Conservation (phyloP, 306 rosid species). For the Prunus armeniaca region DNA sequence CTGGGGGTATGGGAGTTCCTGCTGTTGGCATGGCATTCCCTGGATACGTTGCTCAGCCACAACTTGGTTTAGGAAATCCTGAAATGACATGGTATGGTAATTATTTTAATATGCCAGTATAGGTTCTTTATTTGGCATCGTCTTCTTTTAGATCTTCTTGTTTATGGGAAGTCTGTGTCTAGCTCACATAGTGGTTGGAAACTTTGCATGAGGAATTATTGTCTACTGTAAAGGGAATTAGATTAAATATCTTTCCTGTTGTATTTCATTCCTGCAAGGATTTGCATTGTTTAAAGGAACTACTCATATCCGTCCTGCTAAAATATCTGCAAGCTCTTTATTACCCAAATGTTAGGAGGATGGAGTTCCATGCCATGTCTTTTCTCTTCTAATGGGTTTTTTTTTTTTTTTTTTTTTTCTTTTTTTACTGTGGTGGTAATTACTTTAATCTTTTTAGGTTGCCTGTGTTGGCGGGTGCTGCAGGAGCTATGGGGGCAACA, state of each 20-base stretch:
- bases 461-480: slow-evolving; percentile 94
- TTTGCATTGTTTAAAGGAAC: not conserved
- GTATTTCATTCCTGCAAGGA: not conserved
- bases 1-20: slow-evolving; percentile 97
- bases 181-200: not conserved
- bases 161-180: not conserved
- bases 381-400: not conserved
- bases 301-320: not conserved
- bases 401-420: not conserved
- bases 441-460: slow-evolving; percentile 50
- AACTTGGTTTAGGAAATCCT: slow-evolving; percentile 82
- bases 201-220: not conserved
- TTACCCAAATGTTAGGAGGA: not conserved
- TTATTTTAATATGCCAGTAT: not conserved
- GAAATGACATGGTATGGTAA: slow-evolving; percentile 85
- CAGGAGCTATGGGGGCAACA: slow-evolving; percentile 80
- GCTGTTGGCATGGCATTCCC: slow-evolving; percentile 99
- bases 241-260: not conserved
- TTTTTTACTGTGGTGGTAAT: not conserved
- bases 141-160: slow-evolving; percentile 2
- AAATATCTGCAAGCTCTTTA: not conserved
- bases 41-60: slow-evolving; percentile 90
- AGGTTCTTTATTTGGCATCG: not conserved
- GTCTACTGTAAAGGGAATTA: not conserved
- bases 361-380: not conserved